phyloP scores from a whole-genome alignment of 805 yeast genomes.

The Saccharomycopsis vini region DNA sequence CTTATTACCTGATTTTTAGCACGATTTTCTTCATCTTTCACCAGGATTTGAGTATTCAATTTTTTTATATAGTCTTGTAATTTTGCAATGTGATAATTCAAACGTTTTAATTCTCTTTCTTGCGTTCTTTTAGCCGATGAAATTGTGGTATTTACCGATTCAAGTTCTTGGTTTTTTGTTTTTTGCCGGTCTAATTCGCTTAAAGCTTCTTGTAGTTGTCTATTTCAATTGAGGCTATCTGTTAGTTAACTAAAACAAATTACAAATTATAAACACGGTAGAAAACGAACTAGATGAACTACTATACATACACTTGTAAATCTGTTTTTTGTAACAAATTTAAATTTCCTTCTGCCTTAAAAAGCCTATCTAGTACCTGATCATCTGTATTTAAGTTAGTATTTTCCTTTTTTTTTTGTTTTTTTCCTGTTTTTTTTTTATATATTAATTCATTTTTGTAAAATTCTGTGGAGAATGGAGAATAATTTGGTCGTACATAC shows the following conservation, averaged over 20 bases:
- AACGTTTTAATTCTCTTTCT: constrained; percentile 21
- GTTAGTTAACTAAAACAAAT: constrained; percentile 1
- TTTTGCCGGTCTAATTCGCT: constrained; percentile 6
- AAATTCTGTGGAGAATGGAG: no score
- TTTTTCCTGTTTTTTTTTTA: no score
- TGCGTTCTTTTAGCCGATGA: constrained; percentile 18
- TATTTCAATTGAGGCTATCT: background rate
- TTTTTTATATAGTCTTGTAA: constrained; percentile 25
- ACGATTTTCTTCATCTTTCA: constrained; percentile 23
- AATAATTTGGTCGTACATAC: no score
- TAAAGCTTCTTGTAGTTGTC: constrained; percentile 13
- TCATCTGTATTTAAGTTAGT: constrained; percentile 2
- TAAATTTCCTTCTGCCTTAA: constrained; percentile 17
- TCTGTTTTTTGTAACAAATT: constrained; percentile 8
- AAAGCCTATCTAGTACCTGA: constrained; percentile 1
- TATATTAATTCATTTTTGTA: no score
- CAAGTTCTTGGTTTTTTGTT: constrained; percentile 7
- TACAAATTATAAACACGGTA: background rate
- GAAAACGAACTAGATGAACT: background rate
- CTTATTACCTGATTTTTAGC: constrained; percentile 50
- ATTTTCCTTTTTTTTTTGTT: no score
- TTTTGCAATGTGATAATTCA: constrained; percentile 23
- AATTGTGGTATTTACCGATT: constrained; percentile 16
- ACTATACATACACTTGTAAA: constrained; percentile 13
- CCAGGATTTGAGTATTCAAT: constrained; percentile 24